Percentiles rank a stretch among this genome's conserved stretches.
These are phyloP conservation scores for Citrus maxima DNA, from an alignment of 345 rosid species.

Conservation along the genomic window DNA sequence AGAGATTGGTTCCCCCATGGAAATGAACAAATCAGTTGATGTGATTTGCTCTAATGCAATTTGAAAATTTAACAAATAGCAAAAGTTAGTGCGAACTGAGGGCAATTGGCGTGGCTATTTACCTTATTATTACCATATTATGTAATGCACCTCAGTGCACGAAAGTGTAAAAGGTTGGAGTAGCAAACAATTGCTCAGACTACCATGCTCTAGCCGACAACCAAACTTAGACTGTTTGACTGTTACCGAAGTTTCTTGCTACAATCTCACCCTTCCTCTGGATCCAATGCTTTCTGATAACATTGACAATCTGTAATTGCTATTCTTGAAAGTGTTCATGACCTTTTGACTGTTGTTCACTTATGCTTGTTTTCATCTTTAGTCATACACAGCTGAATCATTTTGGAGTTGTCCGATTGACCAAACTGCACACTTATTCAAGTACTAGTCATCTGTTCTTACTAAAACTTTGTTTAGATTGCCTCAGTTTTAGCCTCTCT, in stretches of 20 bases:
- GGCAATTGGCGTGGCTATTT: not conserved
- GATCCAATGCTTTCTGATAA: not conserved
- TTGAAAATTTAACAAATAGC: not conserved
- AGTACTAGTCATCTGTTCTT: not conserved
- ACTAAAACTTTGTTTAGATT: not conserved
- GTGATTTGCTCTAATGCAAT: conserved; percentile 3
- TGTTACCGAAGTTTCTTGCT: not conserved
- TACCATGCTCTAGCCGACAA: not conserved
- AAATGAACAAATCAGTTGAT: conserved; percentile 14
- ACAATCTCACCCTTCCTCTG: not conserved
- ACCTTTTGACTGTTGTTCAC: not conserved
- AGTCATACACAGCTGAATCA: not conserved
- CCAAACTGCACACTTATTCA: not conserved
- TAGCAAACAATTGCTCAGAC: not conserved
- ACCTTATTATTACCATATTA: not conserved
- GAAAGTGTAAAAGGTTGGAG: no score
- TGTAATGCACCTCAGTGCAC: no score
- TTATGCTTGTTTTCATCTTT: not conserved
- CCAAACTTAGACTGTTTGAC: not conserved
- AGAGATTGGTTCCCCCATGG: conserved; percentile 19
- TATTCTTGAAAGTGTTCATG: not conserved
- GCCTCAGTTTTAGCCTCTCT: not conserved
- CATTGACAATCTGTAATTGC: not conserved
- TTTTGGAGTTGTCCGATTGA: not conserved
- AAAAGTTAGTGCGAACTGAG: not conserved